Base-by-base conservation (phyloP, 176 grass and related monocot species). In the Rhipidocladum racemiflorum region DNA sequence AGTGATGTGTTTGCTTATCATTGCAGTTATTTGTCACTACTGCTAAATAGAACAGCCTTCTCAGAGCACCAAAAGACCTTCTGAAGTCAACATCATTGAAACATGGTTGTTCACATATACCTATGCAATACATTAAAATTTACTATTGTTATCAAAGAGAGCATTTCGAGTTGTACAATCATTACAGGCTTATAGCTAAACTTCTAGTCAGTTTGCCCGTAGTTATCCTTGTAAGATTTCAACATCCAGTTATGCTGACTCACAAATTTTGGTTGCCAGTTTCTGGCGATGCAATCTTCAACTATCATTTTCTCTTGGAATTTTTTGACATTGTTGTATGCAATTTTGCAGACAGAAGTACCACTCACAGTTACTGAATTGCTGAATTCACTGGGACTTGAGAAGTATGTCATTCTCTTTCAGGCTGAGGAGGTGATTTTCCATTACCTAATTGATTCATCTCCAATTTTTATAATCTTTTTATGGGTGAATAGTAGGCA, bases 391-490 rank as follows among this genome's bases (percentile, higher is more conserved):
- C 46, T 99, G 50, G 97, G 90, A 9, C 87, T 99, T 61, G 89
- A 90, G 72, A 99, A 90, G 85, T 99, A 99, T 90, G 57, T 20
- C 28, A 44, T 95, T 68, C 76, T 91, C 48, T 99, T 99, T 91
- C 85, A 95, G 85, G 91, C 87, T 66, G 97, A 99, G 79, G 97
- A 99, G 97, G 97, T 99, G 42, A 90, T 45, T 65, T 65, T 68
- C 5, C n/a, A 38, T 74, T 60, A 46, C 46, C 61, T 72, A n/a
- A n/a, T 64, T 68, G 32, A 32, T 82, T 49, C 7, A 11, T 60
- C 83, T 83, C 39, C 40, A 67, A 83, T 21, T 83, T 61, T 43
- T 61, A 44, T 67, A 51, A 17, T 9, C 13, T 65, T 77, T 71
- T 77, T 57, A 9, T 36, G 40, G 12, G 3, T 65, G 32, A 57